Evolutionary conservation across 176 grass and related monocot genomes (phyloP).

Genomic region (Raddia guianensis): DNA sequence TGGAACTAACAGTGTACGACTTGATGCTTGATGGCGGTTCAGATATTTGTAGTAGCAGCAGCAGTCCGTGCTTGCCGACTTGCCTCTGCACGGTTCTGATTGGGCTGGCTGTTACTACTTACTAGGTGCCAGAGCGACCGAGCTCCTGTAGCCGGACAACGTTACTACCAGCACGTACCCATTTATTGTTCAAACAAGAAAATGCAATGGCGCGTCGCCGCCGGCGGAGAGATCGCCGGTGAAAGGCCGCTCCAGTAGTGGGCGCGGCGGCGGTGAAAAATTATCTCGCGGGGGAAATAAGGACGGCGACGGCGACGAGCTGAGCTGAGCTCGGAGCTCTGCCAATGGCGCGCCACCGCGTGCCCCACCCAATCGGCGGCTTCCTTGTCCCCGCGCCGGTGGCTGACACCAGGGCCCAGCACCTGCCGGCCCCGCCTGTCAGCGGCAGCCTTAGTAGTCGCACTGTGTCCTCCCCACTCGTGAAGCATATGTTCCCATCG

Average conservation of each 20-base stretch:
- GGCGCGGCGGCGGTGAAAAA: background rate
- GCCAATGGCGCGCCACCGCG: constrained; percentile 23
- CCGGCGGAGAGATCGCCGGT: background rate
- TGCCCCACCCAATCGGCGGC: constrained; percentile 19
- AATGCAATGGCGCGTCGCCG: background rate
- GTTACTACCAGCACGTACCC: background rate
- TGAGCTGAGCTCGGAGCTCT: background rate
- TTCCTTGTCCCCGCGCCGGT: too few relatives aligned
- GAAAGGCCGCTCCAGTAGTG: background rate
- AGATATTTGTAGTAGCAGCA: background rate
- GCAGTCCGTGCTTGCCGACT: too few relatives aligned
- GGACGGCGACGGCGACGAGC: background rate
- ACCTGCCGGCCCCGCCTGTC: background rate
- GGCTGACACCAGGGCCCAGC: background rate
- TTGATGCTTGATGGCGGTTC: background rate
- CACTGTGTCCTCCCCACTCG: background rate
- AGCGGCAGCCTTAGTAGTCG: background rate
- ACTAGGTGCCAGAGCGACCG: background rate
- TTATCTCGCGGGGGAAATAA: background rate
- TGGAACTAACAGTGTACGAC: background rate
- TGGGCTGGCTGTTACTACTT: background rate
- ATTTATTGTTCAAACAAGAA: background rate
- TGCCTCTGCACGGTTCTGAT: background rate
- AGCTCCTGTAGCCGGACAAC: constrained; percentile 15
- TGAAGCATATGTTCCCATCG: constrained; percentile 17